Base-by-base conservation (phyloP, 2,329 filamentous ascomycete species). In the Rhynchosporium agropyri region DNA sequence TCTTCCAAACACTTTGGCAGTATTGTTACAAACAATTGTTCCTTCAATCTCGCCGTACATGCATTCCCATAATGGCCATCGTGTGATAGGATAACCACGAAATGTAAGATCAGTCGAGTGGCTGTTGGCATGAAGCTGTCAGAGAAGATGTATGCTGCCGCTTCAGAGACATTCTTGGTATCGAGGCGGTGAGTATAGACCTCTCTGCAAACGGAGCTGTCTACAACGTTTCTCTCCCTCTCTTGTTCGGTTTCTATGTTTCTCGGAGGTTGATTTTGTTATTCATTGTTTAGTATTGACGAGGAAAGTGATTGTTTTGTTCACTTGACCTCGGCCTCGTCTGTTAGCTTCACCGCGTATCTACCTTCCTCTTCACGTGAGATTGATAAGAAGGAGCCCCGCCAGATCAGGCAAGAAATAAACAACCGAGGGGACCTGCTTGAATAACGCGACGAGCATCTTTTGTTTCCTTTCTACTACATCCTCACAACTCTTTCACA, bases 71-170 rank as follows among this genome's bases (percentile, higher is more conserved):
- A 33, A 57, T 33, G 26, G 31, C 43, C 46, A 45, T 33, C 7
- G 20, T 26, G 33, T 42, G 33, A 60, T 60, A 43, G 29, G 20
- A 29, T 12, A 31, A 9, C 26, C n/a, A 28, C n/a, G 33, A 56
- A 45, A 48, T 20, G 40, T 55, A 50, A 49, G 9, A 36, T 26
- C 40, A 31, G 61, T 12, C 33, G 3, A 46, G 48, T 61, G 20
- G 46, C 15, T 40, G 36, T 12, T 46, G 26, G 40, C 42, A 50
- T 12, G 33, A 10, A 13, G 8, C 28, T 55, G 46, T 58, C 49
- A 50, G 38, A 38, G 31, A 53, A 29, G 20, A 61, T 58, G 62
- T 53, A 29, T 58, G 51, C 28, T 46, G 58, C 58, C 58, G 62
- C 38, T 13, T 50, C 51, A 31, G 53, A 48, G 36, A 26, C 20